A percentile compares a stretch with the other conserved stretches of the same genome.
Evolutionary conservation across 768 basidiomycete species (phyloP).

Genomic region (Lentinula detonsa): DNA sequence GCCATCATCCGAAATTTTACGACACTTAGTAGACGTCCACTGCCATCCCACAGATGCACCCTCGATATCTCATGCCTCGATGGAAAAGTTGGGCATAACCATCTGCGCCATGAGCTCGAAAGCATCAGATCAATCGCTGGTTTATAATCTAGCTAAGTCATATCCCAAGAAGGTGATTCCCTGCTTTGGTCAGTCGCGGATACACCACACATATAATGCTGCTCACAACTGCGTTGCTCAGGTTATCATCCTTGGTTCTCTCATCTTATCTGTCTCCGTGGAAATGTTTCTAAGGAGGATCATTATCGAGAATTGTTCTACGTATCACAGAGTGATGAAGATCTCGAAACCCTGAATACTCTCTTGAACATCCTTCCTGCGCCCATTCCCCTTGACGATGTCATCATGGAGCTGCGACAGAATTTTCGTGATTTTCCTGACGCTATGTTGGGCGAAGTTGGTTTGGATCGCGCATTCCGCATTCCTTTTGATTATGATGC

Average conservation of each 20-base stretch:
- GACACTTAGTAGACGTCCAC: constrained; percentile 80
- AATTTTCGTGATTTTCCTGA: constrained; percentile 57
- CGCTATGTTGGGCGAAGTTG: constrained; percentile 92
- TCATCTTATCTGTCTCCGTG: constrained; percentile 58
- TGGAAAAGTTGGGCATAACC: constrained; percentile 54
- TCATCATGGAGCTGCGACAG: constrained; percentile 53
- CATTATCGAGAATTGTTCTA: constrained; percentile 76
- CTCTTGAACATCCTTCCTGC: constrained; percentile 67
- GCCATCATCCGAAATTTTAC: constrained; percentile 35
- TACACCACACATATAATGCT: background rate
- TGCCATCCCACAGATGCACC: constrained; percentile 87
- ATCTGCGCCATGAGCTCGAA: constrained; percentile 82
- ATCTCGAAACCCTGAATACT: constrained; percentile 39
- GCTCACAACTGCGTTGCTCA: constrained; percentile 19
- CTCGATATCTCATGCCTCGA: constrained; percentile 35
- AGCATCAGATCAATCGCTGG: constrained; percentile 62
- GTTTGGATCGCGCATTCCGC: constrained; percentile 77
- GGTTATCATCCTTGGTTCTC: constrained; percentile 96
- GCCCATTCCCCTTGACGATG: constrained; percentile 54
- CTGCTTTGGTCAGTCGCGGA: constrained; percentile 61
- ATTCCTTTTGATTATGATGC: constrained; percentile 55
- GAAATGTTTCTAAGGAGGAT: constrained; percentile 44
- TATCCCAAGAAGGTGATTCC: constrained; percentile 72
- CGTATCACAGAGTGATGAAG: constrained; percentile 15
- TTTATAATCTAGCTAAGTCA: constrained; percentile 54